phyloP scores from a whole-genome alignment of 768 basidiomycete genomes.

The Leccinum boreale region DNA sequence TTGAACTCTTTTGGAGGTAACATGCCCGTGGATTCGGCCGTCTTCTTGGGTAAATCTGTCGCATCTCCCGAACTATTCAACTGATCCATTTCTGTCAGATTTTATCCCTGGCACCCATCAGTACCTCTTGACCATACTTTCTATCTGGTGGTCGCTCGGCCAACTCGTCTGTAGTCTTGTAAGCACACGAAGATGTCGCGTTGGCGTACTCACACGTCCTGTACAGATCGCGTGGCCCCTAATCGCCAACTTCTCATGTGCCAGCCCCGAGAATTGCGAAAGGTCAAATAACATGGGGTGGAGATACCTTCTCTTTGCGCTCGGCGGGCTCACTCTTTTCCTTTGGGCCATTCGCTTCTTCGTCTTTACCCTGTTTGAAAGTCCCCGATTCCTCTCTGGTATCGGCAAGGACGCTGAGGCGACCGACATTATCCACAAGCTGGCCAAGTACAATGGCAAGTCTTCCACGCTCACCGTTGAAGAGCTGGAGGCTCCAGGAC shows the following conservation, averaged over 20 bases:
- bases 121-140: slow-evolving; percentile 54
- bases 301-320: slow-evolving; percentile 54
- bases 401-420: slow-evolving; percentile 52
- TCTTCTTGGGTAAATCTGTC: slow-evolving; percentile 42
- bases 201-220: neutral
- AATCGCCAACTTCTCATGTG: slow-evolving; percentile 53
- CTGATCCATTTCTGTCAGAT: slow-evolving; percentile 33
- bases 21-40: slow-evolving; percentile 52
- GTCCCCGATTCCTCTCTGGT: slow-evolving; percentile 56
- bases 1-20: slow-evolving; percentile 35
- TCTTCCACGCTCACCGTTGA: slow-evolving; percentile 42
- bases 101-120: slow-evolving; percentile 53
- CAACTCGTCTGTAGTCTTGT: slow-evolving; percentile 50
- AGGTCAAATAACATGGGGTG: slow-evolving; percentile 58
- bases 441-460: slow-evolving; percentile 51
- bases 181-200: slow-evolving; percentile 4
- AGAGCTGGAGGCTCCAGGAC: slow-evolving; percentile 38
- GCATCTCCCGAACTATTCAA: neutral
- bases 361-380: slow-evolving; percentile 51
- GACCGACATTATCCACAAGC: slow-evolving; percentile 42
- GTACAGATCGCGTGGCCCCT: slow-evolving; percentile 58
- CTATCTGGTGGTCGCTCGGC: slow-evolving; percentile 59
- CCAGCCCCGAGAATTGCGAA: slow-evolving; percentile 32
- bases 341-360: slow-evolving; percentile 54
- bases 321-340: slow-evolving; percentile 51